Evolutionary conservation across 116 monocot genomes (phyloP), one percentile per base, ranked within the genome.

Genomic region (Posidonia oceanica): DNA sequence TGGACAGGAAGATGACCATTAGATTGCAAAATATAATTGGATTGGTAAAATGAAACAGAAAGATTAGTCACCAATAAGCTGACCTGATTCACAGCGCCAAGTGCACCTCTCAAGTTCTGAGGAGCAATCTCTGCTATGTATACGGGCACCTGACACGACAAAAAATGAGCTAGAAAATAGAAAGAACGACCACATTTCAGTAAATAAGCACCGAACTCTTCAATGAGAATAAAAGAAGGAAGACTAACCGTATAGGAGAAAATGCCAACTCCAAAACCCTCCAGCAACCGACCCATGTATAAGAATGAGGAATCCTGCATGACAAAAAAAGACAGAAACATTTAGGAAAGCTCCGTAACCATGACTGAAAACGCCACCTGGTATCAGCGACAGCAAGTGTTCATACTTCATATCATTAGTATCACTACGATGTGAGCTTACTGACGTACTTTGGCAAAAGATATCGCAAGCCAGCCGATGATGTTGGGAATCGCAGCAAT

Each of bases 121-220:
- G 95, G 91, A 76, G 95, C 73, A 54, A 96, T 96, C 80, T 96
- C 96, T 15, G 96, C 96, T 76, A 96, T 96, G 64, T 96, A 96
- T 21, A 91, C 89, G 36, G 91, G 94, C 20, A 94, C 94, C 94
- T 94, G 60, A 72, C 29, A 51, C 3, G 0, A 17, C 29, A 42
- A 74, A 66, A 6, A 52, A 55, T 17, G 8, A n/a, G 3, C 11
- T 2, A 20, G 39, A 16, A 54, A 29, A 17, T 37, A 58, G 16
- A 65, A 5, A 11, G n/a, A 66, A 4, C 10, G 7, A 51, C 13
- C 22, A 68, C 4, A 8, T 36, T 52, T 41, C 56, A 38, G 22
- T 29, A 14, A 53, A 20, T 16, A 29, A 68, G 12, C 48, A 48
- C 48, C 3, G 21, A 64, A 5, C 54, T 11, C 8, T 48, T 39